phyloP scores from a whole-genome alignment of 2,329 filamentous ascomycete genomes.

The Cladosporium velox region DNA sequence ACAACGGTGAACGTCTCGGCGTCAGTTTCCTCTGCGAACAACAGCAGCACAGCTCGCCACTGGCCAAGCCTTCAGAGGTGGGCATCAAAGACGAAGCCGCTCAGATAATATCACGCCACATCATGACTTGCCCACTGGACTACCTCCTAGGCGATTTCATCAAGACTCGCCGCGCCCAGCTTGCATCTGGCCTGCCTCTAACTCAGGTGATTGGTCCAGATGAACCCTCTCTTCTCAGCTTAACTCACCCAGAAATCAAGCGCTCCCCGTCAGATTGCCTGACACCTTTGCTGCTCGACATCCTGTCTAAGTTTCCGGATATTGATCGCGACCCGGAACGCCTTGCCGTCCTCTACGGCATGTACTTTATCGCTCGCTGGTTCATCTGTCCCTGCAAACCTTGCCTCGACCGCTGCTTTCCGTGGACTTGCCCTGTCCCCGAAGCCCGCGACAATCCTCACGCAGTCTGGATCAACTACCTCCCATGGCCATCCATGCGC shows the following conservation, averaged over 20 bases:
- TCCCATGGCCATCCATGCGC: constrained; percentile 78
- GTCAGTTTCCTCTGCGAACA: constrained; percentile 70
- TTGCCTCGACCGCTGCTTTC: constrained; percentile 75
- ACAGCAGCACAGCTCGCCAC: constrained; percentile 40
- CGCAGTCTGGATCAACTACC: constrained; percentile 78
- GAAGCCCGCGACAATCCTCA: constrained; percentile 69
- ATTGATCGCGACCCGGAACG: constrained; percentile 78
- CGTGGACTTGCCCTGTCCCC: constrained; percentile 68
- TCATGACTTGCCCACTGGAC: constrained; percentile 71
- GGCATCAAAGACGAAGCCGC: neutral
- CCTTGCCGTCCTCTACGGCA: constrained; percentile 77
- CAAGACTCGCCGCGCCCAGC: constrained; percentile 65
- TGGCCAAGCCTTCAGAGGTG: neutral
- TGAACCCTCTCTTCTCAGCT: constrained; percentile 76
- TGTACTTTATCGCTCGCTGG: constrained; percentile 85
- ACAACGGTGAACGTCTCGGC: constrained; percentile 62
- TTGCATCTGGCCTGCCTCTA: constrained; percentile 64
- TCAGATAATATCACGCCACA: neutral
- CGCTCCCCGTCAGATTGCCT: constrained; percentile 54
- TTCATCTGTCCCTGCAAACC: constrained; percentile 76
- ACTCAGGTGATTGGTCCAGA: constrained; percentile 71
- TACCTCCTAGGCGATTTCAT: constrained; percentile 79
- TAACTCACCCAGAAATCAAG: constrained; percentile 66
- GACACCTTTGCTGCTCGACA: constrained; percentile 82
- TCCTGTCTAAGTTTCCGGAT: constrained; percentile 79